Base-by-base conservation (phyloP, 768 basidiomycete genomes). In the Panus rudis region DNA sequence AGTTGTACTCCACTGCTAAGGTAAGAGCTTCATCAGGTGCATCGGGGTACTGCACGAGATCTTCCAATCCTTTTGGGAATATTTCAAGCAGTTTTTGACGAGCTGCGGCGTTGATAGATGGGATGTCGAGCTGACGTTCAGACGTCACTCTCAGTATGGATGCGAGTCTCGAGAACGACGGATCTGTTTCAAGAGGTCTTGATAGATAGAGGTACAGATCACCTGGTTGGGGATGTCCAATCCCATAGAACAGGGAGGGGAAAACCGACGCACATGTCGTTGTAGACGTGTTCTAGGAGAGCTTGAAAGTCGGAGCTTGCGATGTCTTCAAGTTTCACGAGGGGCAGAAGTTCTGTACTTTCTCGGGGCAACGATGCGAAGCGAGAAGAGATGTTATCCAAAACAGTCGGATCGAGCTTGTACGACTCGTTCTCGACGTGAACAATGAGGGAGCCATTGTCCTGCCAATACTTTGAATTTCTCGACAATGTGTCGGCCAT, bases 261-360 rank as follows among this genome's bases (percentile, higher is more conserved):
- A 39, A 22, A 28, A 28, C 35, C 22, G 28, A 73, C 79, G 69
- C 61, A 85, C 84, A 59, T 59, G 53, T 84, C 77, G 53, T 83
- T 77, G 55, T 86, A 85, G 23, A 86, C 54, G 60, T 83, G 73
- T 45, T 70, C 69, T n/a, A 86, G 61, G 37, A 87, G 57, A 1
- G 64, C 67, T 37, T 73, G 72, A 5, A 83, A 67, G 55, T 85
- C 82, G 32, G 58, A 53, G 14, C 64, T 59, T 28, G 60, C 56
- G 14, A 64, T 57, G 33, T 67, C 60, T 21, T 53, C 56, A 37
- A 74, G 72, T 31, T 75, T 53, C 35, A n/a, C 52, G 41, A 37
- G 59, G 41, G 33, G 55, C 50, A 6, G 52, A 39, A 25, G 47
- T 23, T 17, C 27, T 42, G n/a, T 41, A 34, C 26, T 6, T 39